Evolutionary conservation across 306 rosid genomes (phyloP), one percentile per base, ranked within the genome.

Genomic region (Benincasa hispida): DNA sequence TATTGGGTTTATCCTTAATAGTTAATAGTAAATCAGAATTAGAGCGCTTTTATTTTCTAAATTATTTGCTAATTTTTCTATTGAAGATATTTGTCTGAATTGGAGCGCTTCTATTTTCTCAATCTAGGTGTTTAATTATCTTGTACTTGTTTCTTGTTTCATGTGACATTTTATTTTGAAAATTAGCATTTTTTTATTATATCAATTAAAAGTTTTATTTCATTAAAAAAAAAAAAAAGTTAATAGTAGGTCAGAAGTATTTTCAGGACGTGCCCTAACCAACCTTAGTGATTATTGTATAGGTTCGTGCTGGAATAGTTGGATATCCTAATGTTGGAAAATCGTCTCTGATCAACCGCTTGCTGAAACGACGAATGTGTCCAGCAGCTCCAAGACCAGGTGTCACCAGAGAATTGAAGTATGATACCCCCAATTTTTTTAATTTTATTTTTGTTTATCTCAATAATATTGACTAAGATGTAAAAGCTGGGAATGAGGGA

Each of bases 301-400:
- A 93, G 98, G 89, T 93, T 80, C 96, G 97, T 81, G 98, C 98
- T 80, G 97, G 98, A 84, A 87, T 91, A 83, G 89, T 93, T 82
- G 98, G 98, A 76, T 91, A 93, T 85, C 97, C 97, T 61, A 93
- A 93, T 80, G 98, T 93, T 77, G 98, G 98, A 15, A 93, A 93
- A 70, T 91, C 98, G 55, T 93, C 98, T 63, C 76, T 93, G 82
- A 83, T 93, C 75, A 91, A 93, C 81, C 98, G 97, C 59, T 81
- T 93, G 84, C 60, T 91, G 83, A 93, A 92, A 84, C 86, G 97
- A 42, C 88, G 97, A 79, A 84, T 90, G 90, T 93, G 98, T 74
- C 84, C 94, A 57, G 97, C 98, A 69, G 98, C 98, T 81, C 96
- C 98, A 48, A 91, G 98, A 72, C 97, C 98, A 22, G 98, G 98